Evolutionary conservation across 2,329 filamentous ascomycete genomes (phyloP).

Genomic region (Monosporascus ibericus): DNA sequence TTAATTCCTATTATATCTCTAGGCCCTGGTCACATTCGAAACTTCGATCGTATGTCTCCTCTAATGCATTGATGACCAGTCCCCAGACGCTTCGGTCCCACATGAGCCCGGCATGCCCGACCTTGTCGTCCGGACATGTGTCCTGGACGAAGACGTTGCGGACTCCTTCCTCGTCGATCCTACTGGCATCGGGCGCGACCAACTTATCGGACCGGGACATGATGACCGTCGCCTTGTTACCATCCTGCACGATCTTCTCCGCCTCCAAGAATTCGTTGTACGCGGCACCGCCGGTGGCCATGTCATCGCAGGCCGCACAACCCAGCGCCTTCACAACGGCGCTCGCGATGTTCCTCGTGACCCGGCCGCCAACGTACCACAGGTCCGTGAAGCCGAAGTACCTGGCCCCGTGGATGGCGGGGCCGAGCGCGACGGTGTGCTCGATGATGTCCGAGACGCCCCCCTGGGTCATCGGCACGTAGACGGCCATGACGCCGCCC

Average conservation of each 20-base stretch:
- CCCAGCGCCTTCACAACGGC: conserved; percentile 12
- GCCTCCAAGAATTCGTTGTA: conserved; percentile 12
- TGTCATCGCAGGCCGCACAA: conserved; percentile 21
- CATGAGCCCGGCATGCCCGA: conserved; percentile 19
- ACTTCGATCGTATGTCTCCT: conserved; percentile 20
- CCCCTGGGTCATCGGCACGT: conserved; percentile 21
- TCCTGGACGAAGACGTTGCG: conserved; percentile 19
- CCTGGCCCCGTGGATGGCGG: conserved; percentile 20
- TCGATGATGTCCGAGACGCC: conserved; percentile 19
- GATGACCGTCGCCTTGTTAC: conserved; percentile 21
- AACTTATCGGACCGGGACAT: conserved; percentile 17
- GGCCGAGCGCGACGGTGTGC: conserved; percentile 18
- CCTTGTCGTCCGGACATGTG: conserved; percentile 19
- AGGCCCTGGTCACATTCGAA: conserved; percentile 19
- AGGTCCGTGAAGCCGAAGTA: conserved; percentile 23
- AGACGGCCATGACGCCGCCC: conserved; percentile 33
- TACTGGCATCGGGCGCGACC: conserved; percentile 16
- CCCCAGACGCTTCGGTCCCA: conserved; percentile 22
- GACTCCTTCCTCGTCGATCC: conserved; percentile 16
- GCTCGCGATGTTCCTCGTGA: conserved; percentile 14
- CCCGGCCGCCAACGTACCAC: conserved; percentile 19
- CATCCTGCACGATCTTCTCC: conserved; percentile 15
- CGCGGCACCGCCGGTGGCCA: conserved; percentile 17
- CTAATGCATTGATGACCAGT: conserved; percentile 20
- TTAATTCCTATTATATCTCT: conserved; percentile 1